Evolutionary conservation across 164 flowering plant species (phyloP), one percentile per base, ranked within the genome.

Genomic region (Litsea cubeba): DNA sequence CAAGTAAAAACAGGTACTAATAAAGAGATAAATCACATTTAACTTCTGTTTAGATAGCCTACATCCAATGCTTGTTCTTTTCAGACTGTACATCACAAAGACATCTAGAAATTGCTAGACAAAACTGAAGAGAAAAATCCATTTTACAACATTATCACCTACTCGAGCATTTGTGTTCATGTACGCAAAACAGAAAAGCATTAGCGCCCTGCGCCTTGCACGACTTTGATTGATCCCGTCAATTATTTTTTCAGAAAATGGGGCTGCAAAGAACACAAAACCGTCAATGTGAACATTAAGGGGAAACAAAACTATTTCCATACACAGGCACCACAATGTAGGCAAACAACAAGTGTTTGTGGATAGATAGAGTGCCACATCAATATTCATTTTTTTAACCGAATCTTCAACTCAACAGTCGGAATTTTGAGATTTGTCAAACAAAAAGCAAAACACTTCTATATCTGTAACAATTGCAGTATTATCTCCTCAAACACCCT

Each of bases 151-250:
- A 64, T 49, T 49, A 57, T 46, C 63, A 65, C 86, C 79, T 85
- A 92, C 98, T 80, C 81, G 88, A 72, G 87, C 91, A 75, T 80
- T 79, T 17, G 80, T 78, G 62, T 93, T 85, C 77, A 88, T 75
- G 85, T 85, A 81, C n/a, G 79, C 79, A 63, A 87, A 80, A 83
- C 97, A 95, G 74, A 95, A 88, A 69, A 95, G 85, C 76, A 89
- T 79, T 49, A 94, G 81, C 10, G 94, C 98, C 68, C 88, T 86
- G 25, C 98, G 88, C 87, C 94, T 90, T 62, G 84, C 83, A 65
- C 79, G 90, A 76, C 86, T 93, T 83, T 84, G 90, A 84, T 95
- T 95, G 67, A 93, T 87, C 76, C 97, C 98, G 81, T 95, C 97
- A 76, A 93, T 85, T 32, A 95, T 76, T 72, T 81, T 85, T 50